phyloP scores from a whole-genome alignment of 768 basidiomycete genomes.

The Steccherinum ochraceum region DNA sequence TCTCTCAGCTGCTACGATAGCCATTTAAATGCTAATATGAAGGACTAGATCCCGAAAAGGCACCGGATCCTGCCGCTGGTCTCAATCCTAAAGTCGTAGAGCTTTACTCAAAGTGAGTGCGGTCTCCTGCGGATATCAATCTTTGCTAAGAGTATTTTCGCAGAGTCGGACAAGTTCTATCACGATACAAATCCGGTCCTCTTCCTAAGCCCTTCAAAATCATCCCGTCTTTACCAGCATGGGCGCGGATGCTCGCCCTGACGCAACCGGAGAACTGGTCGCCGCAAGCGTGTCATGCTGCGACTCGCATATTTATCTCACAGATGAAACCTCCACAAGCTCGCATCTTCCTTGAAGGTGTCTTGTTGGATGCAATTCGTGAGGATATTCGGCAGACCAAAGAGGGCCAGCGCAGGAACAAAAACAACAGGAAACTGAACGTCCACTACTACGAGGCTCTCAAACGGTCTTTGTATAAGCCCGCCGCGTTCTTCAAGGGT shows the following conservation, averaged over 20 bases:
- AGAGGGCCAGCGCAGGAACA: slow-evolving; percentile 28
- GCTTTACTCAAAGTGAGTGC: slow-evolving; percentile 84
- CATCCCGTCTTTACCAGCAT: slow-evolving; percentile 89
- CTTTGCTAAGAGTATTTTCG: too few relatives aligned
- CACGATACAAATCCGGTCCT: slow-evolving; percentile 87
- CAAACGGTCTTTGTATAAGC: slow-evolving; percentile 91
- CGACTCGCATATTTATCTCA: slow-evolving; percentile 92
- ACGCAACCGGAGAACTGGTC: slow-evolving; percentile 94
- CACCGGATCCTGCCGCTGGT: slow-evolving; percentile 74
- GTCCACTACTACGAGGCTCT: slow-evolving; percentile 93
- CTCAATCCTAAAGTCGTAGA: slow-evolving; percentile 91
- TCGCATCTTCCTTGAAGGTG: slow-evolving; percentile 86
- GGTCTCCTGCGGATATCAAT: background rate
- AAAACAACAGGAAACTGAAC: slow-evolving; percentile 75
- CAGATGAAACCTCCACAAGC: slow-evolving; percentile 95
- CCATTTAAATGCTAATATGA: slow-evolving; percentile 27
- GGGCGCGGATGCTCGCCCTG: slow-evolving; percentile 92
- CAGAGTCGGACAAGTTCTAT: slow-evolving; percentile 83
- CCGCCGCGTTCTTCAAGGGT: slow-evolving; percentile 97
- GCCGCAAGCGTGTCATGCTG: slow-evolving; percentile 89
- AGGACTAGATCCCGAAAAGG: slow-evolving; percentile 40
- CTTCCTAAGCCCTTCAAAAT: slow-evolving; percentile 98
- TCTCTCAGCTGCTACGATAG: background rate
- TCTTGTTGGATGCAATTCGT: slow-evolving; percentile 82
- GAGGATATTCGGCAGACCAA: slow-evolving; percentile 64